A percentile compares a stretch with the other conserved stretches of the same genome.
These are phyloP conservation scores for Zymoseptoria pseudotritici DNA, from an alignment of 2,329 filamentous ascomycete genomes.

Conservation along the genomic window DNA sequence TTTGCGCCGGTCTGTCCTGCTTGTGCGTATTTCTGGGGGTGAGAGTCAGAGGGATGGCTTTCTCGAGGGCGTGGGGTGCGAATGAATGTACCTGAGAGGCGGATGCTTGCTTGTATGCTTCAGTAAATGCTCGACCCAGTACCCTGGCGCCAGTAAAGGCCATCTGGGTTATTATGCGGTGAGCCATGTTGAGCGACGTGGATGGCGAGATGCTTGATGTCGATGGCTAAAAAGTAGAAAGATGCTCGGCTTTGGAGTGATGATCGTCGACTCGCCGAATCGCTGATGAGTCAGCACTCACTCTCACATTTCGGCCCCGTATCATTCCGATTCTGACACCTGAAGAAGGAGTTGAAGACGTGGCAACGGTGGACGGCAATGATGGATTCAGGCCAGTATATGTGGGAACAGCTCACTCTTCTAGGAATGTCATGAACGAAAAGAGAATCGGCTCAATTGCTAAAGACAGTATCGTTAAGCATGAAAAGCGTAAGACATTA, in stretches of 20 bases:
- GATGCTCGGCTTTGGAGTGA: no score
- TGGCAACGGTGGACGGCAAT: no score
- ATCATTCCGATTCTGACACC: no score
- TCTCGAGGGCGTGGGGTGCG: neutral
- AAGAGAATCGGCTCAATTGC: neutral
- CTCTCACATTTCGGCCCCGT: neutral
- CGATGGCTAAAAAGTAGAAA: neutral
- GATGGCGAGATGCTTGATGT: slow-evolving; percentile 1
- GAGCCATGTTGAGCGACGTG: slow-evolving; percentile 49
- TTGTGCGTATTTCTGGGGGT: slow-evolving; percentile 39
- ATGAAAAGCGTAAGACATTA: neutral
- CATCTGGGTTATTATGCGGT: slow-evolving; percentile 90
- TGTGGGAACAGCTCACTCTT: neutral
- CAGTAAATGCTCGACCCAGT: slow-evolving; percentile 82
- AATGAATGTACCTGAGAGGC: slow-evolving; percentile 50
- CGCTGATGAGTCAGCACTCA: no score
- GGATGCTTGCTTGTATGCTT: slow-evolving; percentile 92
- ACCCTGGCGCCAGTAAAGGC: slow-evolving; percentile 85
- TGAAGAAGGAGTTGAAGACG: no score
- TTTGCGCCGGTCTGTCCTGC: slow-evolving; percentile 36
- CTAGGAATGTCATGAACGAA: neutral
- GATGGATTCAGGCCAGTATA: no score
- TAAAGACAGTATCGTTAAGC: neutral
- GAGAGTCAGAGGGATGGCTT: slow-evolving; percentile 34
- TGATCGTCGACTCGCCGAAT: neutral